Base-by-base conservation (phyloP, 2,329 filamentous ascomycete species). In the Colletotrichum nymphaeae region DNA sequence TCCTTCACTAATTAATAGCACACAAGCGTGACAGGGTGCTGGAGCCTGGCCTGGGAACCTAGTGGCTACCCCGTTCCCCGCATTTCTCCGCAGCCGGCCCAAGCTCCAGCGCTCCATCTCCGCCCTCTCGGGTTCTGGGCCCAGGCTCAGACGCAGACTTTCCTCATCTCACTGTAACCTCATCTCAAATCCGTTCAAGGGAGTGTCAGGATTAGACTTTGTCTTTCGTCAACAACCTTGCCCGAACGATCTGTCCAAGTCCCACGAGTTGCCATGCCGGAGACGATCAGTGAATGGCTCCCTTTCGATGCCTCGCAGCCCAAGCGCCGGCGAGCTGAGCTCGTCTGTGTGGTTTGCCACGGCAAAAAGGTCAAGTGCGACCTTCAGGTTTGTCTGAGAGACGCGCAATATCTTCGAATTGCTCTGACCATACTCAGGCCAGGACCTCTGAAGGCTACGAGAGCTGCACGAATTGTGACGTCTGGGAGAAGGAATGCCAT, bases 301-400 rank as follows among this genome's bases (percentile, higher is more conserved):
- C 79, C 78, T 65, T 83, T 81, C 67, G 77, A 74, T 30, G 78
- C 72, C 42, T 75, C 75, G 24, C 78, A 80, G 68, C 78, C 80
- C 22, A 81, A 81, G 75, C 75, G 79, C 49, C 81, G 82, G 56
- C 79, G 81, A 12, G 81, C 79, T 28, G 78, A 79, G 53, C 67
- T 77, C 7, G 79, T 79, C 67, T 80, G 81, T 70, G 69, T 79
- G 26, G 75, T 76, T 58, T 83, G 81, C 42, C 81, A 83, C 67
- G 77, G 78, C 0, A 83, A 82, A 73, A 83, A 83, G 76, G 78
- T 81, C 67, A 82, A 82, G 49, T 83, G 81, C 35, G 79, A 82
- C 70, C 71, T 81, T 35, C 79, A 82, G 76, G 78, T 76, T 59
- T 37, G 67, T 30, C 24, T 46, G 16, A 22, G 35, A 55, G n/a